Conservation (phyloP, 225 moss, liverwort and hornwort species). For the Climacium dendroides region DNA sequence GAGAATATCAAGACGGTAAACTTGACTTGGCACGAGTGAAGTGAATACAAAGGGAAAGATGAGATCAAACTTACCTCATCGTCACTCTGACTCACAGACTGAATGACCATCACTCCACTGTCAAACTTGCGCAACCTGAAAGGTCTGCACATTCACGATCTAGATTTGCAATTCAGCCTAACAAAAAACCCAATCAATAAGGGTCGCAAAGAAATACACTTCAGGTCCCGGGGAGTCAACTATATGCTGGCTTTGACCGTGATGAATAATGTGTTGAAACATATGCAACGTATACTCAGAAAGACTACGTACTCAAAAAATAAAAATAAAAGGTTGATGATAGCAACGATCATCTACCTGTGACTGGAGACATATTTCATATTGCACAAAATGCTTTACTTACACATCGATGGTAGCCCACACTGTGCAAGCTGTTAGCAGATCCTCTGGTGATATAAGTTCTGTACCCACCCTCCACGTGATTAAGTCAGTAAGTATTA, state of each 20-base stretch:
- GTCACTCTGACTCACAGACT: slow-evolving; percentile 83
- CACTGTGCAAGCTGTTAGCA: slow-evolving; percentile 85
- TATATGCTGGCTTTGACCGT: not conserved
- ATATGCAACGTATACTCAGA: not conserved
- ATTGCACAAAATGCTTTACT: not conserved
- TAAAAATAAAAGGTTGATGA: not conserved
- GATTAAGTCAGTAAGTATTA: not conserved
- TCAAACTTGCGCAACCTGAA: slow-evolving; percentile 85
- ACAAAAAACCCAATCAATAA: not conserved
- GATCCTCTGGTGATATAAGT: slow-evolving; percentile 94
- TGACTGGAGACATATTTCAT: not conserved
- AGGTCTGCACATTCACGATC: slow-evolving; percentile 41
- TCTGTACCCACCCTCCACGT: slow-evolving; percentile 35
- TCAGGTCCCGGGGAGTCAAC: not conserved
- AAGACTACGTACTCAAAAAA: not conserved
- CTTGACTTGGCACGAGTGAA: not conserved
- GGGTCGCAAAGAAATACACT: not conserved
- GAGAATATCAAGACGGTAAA: not conserved
- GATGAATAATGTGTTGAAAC: not conserved
- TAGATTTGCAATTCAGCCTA: not conserved
- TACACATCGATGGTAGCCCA: slow-evolving; percentile 93
- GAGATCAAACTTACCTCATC: slow-evolving; percentile 46
- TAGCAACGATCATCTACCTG: not conserved
- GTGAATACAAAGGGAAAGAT: not conserved
- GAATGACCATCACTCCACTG: slow-evolving; percentile 97